Evolutionary conservation across 495 filamentous ascomycete genomes (phyloP), one percentile per base, ranked within the genome.

Genomic region (Durotheca rogersii): DNA sequence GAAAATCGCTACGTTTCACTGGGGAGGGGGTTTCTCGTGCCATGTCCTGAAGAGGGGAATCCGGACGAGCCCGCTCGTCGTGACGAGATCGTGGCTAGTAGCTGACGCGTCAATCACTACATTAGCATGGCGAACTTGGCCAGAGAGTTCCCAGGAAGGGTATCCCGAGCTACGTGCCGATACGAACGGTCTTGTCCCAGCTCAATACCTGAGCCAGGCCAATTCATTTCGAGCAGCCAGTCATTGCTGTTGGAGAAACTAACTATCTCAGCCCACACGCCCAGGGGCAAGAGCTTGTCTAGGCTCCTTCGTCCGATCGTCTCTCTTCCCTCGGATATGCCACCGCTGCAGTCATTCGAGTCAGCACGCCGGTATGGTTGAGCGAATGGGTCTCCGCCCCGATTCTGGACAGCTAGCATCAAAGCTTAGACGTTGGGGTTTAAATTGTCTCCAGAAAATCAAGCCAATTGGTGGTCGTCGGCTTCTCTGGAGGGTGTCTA

Each of bases 251-350:
- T 17, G 7, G 33, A 45, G 11, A 9, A n/a, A 23, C 31, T 37
- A 33, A n/a, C 16, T 14, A 16, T 32, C 21, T 18, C 10, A 10
- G 9, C 11, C 20, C 6, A 41, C 31, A 29, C 19, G 18, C 16
- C 1, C n/a, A 15, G 16, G 23, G 12, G 14, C n/a, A 35, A 40
- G 10, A 17, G n/a, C 18, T 32, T 21, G 9, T 16, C 17, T 44
- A 14, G 25, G 37, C 31, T 17, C 30, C 34, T 45, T 29, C 15
- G 37, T 11, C 12, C 14, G 15, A 20, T 40, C 32, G 14, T 6
- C 40, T 17, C 11, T 32, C 31, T 51, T 59, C 21, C 50, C 37
- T 54, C 40, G 50, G 56, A 34, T 40, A 50, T 35, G 46, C 25
- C 18, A 51, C 47, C 40, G 23, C 12, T 23, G 19, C 14, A 49